Evolutionary conservation across 495 filamentous ascomycete species (phyloP).

Genomic region (Daldinia vernicosa): DNA sequence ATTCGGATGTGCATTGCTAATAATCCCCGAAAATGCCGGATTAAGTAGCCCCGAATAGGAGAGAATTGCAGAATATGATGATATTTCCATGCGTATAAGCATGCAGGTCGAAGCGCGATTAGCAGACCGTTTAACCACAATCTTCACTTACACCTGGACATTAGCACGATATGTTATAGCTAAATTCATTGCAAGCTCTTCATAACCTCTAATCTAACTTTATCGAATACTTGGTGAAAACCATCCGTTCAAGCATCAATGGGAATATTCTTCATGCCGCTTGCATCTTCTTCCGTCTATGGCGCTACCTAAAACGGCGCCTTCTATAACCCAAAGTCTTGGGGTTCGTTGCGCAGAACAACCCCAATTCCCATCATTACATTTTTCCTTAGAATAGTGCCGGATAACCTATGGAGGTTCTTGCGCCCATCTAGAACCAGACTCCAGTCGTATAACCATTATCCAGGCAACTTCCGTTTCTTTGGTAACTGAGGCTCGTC

Average conservation of each 20-base stretch:
- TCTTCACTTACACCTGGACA: background rate
- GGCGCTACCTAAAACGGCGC: background rate
- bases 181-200: background rate
- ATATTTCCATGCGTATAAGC: background rate
- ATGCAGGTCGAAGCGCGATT: background rate
- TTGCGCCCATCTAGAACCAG: background rate
- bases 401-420: background rate
- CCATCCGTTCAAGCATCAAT: slow-evolving; percentile 6
- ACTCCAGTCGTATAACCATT: slow-evolving; percentile 55
- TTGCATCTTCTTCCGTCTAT: slow-evolving; percentile 19
- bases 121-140: background rate
- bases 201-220: background rate
- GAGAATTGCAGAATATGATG: background rate
- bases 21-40: background rate
- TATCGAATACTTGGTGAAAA: background rate
- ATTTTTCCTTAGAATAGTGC: slow-evolving; percentile 8
- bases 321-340: slow-evolving; percentile 8
- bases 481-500: slow-evolving; percentile 52
- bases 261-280: background rate
- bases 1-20: background rate
- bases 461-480: slow-evolving; percentile 54
- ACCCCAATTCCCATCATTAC: slow-evolving; percentile 27
- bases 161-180: background rate
- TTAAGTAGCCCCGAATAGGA: background rate
- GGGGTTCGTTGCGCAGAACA: background rate